Conservation (phyloP, 495 filamentous ascomycete genomes). For the Lophium mytilinum region DNA sequence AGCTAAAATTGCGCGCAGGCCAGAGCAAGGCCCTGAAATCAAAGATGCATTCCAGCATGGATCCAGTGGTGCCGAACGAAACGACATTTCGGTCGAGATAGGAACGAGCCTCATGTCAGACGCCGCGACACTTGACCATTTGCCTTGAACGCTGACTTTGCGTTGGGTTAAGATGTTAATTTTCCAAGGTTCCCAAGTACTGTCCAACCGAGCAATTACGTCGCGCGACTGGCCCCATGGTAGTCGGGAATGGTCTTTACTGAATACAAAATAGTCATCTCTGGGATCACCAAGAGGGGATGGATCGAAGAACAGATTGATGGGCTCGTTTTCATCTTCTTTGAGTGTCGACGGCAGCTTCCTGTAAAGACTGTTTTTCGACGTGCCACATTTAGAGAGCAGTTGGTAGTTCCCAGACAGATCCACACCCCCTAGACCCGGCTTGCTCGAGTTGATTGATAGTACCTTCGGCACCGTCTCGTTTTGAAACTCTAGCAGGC, state of each 20-base stretch:
- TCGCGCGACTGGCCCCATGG: slow-evolving; percentile 47
- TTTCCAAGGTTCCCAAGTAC: slow-evolving; percentile 23
- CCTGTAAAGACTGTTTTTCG: slow-evolving; percentile 51
- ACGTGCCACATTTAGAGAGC: slow-evolving; percentile 59
- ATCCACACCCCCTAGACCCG: slow-evolving; percentile 31
- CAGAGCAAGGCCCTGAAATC: no score
- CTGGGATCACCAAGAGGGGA: slow-evolving; percentile 37
- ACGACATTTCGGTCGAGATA: no score
- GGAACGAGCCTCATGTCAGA: no score
- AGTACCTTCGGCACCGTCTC: slow-evolving; percentile 38
- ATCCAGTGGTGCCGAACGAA: no score
- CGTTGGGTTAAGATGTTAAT: no score
- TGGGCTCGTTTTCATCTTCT: slow-evolving; percentile 14
- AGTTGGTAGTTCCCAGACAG: slow-evolving; percentile 50
- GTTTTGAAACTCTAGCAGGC: slow-evolving; percentile 19
- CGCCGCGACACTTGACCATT: no score
- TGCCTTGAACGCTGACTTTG: not conserved
- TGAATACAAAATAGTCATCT: slow-evolving; percentile 59
- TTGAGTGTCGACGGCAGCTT: slow-evolving; percentile 8
- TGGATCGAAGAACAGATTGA: slow-evolving; percentile 64
- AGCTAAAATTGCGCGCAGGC: not conserved
- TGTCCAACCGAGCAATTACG: slow-evolving; percentile 39
- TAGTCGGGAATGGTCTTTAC: slow-evolving; percentile 42
- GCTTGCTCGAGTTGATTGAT: slow-evolving; percentile 29
- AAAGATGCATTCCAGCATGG: no score